Evolutionary conservation across 108 stramenopile species (phyloP).

Genomic region (Skeletonema marinoi): DNA sequence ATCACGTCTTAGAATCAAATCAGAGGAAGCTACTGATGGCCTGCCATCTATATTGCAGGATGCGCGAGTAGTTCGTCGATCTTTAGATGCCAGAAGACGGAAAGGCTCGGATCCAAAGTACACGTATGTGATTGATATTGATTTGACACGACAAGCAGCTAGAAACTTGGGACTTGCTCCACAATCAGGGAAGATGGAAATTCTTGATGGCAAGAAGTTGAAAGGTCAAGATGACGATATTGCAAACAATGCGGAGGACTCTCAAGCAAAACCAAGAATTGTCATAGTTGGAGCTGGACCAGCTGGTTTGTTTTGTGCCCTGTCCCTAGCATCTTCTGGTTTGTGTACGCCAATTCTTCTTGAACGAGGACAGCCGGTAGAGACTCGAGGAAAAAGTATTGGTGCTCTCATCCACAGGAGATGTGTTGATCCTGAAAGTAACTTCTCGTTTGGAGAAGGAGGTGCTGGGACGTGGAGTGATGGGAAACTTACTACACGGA

Average conservation of each 20-base stretch:
- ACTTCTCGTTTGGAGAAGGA: slow-evolving; percentile 95
- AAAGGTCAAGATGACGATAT: slow-evolving; percentile 5
- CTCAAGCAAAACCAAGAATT: slow-evolving; percentile 32
- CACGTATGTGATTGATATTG: slow-evolving; percentile 76
- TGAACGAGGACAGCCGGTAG: slow-evolving; percentile 93
- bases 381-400: slow-evolving; percentile 88
- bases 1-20: slow-evolving; percentile 40
- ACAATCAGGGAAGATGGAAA: slow-evolving; percentile 58
- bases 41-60: slow-evolving; percentile 44
- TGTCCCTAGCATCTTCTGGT: slow-evolving; percentile 66
- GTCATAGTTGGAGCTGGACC: slow-evolving; percentile 86
- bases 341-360: slow-evolving; percentile 69
- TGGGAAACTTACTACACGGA: slow-evolving; percentile 95
- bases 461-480: slow-evolving; percentile 97
- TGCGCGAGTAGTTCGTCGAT: slow-evolving; percentile 75
- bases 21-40: background rate
- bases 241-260: background rate
- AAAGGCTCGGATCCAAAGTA: slow-evolving; percentile 57
- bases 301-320: slow-evolving; percentile 92
- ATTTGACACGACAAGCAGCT: slow-evolving; percentile 26
- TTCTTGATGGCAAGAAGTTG: background rate
- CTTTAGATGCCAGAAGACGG: slow-evolving; percentile 74
- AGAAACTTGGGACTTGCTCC: slow-evolving; percentile 27
- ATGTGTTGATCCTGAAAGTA: slow-evolving; percentile 65
- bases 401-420: slow-evolving; percentile 83